Conservation (phyloP, 2,329 filamentous ascomycete species). For the Penicillium nordicum region DNA sequence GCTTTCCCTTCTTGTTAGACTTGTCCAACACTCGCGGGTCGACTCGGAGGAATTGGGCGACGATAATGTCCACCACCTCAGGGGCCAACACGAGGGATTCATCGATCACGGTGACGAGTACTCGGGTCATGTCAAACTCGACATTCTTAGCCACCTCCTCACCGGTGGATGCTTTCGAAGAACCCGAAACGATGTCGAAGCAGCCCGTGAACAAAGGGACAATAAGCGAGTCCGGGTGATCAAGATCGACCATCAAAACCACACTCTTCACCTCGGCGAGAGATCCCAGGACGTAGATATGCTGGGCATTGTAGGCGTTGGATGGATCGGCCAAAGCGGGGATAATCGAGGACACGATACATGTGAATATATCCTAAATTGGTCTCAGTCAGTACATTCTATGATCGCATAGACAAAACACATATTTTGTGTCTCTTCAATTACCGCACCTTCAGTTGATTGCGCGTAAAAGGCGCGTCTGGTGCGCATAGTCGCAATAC, state of each 20-base stretch:
- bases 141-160: conserved; percentile 90
- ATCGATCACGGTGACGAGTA: conserved; percentile 81
- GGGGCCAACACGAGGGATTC: conserved; percentile 74
- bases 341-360: conserved; percentile 79
- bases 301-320: conserved; percentile 87
- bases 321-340: conserved; percentile 81
- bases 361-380: conserved; percentile 80
- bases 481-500: conserved; percentile 90
- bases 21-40: conserved; percentile 59
- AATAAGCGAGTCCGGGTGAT: conserved; percentile 74
- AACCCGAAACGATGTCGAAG: conserved; percentile 85
- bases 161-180: conserved; percentile 68
- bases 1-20: conserved; percentile 57
- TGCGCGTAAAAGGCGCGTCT: conserved; percentile 85
- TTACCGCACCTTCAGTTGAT: conserved; percentile 75
- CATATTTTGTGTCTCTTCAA: background rate
- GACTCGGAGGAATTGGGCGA: conserved; percentile 91
- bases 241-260: conserved; percentile 82
- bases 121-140: conserved; percentile 83
- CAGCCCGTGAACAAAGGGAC: conserved; percentile 79
- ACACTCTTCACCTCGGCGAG: conserved; percentile 93
- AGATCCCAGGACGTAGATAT: conserved; percentile 85
- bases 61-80: conserved; percentile 84
- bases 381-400: background rate
- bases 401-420: background rate